Conservation (phyloP, 192 early-diverging fungal species). For the Coemansia sp. region DNA sequence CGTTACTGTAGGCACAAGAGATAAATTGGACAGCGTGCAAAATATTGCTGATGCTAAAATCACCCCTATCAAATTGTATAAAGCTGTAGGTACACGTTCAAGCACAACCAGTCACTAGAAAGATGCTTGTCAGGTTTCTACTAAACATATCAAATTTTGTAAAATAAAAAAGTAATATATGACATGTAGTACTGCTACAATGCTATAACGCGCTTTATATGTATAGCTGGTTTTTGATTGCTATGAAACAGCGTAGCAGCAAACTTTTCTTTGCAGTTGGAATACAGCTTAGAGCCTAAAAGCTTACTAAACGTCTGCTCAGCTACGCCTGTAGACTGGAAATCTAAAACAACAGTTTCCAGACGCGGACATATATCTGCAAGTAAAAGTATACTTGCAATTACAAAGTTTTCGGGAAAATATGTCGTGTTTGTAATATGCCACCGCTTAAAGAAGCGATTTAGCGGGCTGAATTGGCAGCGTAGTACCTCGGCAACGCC, state of each 20-base stretch:
- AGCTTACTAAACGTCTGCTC: neutral
- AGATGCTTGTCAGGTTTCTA: too few relatives aligned
- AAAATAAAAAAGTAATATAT: too few relatives aligned
- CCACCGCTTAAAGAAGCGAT: neutral
- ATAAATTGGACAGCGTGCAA: too few relatives aligned
- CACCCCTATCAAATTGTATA: too few relatives aligned
- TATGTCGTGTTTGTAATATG: slow-evolving; percentile 1
- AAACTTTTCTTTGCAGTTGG: neutral
- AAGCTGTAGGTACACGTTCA: too few relatives aligned
- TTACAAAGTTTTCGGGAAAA: slow-evolving; percentile 11
- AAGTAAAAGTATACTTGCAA: slow-evolving; percentile 1
- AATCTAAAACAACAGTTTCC: slow-evolving; percentile 1
- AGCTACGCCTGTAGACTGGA: neutral
- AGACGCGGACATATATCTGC: slow-evolving; percentile 2
- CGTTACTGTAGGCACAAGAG: too few relatives aligned
- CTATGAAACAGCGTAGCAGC: neutral
- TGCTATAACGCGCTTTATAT: neutral
- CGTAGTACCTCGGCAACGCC: neutral
- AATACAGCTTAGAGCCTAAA: neutral
- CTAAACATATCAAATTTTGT: too few relatives aligned
- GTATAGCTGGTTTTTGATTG: neutral
- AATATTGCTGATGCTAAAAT: too few relatives aligned
- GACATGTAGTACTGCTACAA: too few relatives aligned
- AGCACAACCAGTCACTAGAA: too few relatives aligned
- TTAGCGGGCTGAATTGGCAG: neutral